Percentiles rank a stretch among this genome's conserved stretches.
phyloP scores from a whole-genome alignment of 2,329 filamentous ascomycete genomes.

The Orbilia javanica region DNA sequence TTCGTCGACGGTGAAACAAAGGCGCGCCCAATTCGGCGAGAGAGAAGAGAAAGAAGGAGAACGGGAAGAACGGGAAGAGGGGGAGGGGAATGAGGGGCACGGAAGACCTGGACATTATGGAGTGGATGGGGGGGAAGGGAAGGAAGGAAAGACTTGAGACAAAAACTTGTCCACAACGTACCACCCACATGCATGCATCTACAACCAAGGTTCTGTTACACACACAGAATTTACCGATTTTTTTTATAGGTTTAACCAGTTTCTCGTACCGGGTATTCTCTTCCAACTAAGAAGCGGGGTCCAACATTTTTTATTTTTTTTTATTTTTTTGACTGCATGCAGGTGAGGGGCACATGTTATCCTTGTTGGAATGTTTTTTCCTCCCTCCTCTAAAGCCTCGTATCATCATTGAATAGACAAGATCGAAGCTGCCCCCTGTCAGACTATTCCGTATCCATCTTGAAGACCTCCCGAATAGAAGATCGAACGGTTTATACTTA shows the following conservation, averaged over 20 bases:
- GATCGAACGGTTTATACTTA: background rate
- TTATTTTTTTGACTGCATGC: background rate
- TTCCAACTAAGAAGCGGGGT: background rate
- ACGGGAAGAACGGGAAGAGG: too few species aligned
- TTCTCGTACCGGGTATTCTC: background rate
- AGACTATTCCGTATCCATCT: background rate
- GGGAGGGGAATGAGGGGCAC: too few species aligned
- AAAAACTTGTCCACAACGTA: too few species aligned
- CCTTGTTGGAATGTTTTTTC: background rate
- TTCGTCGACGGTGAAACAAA: too few species aligned
- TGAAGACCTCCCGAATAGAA: background rate
- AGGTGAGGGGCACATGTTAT: background rate
- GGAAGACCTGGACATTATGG: too few species aligned
- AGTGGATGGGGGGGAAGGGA: too few species aligned
- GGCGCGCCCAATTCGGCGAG: too few species aligned
- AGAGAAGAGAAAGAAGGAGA: too few species aligned
- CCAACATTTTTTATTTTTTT: background rate
- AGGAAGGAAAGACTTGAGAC: too few species aligned
- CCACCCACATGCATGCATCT: too few species aligned
- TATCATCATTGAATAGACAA: background rate
- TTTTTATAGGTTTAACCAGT: background rate
- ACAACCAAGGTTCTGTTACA: background rate
- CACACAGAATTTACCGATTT: background rate
- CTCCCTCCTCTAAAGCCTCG: background rate
- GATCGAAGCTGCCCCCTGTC: background rate